Evolutionary conservation across 345 rosid genomes (phyloP), one percentile per base, ranked within the genome.

Genomic region (Clausena lansium): DNA sequence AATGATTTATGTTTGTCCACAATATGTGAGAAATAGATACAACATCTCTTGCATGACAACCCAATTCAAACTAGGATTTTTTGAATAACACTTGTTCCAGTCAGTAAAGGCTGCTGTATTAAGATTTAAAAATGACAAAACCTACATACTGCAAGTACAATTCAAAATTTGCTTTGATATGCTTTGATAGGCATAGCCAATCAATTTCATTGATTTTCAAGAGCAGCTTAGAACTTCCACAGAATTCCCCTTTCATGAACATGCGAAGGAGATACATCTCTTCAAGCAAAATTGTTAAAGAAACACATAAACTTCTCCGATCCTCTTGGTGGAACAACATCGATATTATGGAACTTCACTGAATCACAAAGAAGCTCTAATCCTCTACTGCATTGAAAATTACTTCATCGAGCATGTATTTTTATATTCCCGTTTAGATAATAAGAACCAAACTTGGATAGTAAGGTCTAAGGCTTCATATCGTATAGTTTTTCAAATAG

Each of bases 311-410:
- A 98, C 87, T 90, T 85, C 35, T 85, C 91, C 32, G 38, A 78
- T 79, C 81, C 96, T 64, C 80, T 77, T 38, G 86, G 88, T 9
- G 73, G 81, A 70, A 85, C 92, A 24, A 93, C 91, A 59, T 87
- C 81, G n/a, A 91, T 93, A 57, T 88, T 87, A 77, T 95, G 96
- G 54, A 91, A 80, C 90, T 91, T 93, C 32, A 85, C 89, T 24
- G 94, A 88, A 58, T 93, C 84, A 77, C 93, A 92, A 36, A 93
- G 91, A 77, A 95, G 91, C 83, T 95, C 96, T 64, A 95, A 84
- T 35, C 97, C 96, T 39, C 99, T 97, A 28, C 97, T 95, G 86
- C 84, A 85, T 64, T 67, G 35, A 71, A 60, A 58, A 22, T n/a
- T n/a, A 59, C 71, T 47, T 65, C 76, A 69, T 30, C 32, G 50